Evolutionary conservation across 2,329 filamentous ascomycete species (phyloP), one percentile per base, ranked within the genome.

Genomic region (Alternaria tenuissima): DNA sequence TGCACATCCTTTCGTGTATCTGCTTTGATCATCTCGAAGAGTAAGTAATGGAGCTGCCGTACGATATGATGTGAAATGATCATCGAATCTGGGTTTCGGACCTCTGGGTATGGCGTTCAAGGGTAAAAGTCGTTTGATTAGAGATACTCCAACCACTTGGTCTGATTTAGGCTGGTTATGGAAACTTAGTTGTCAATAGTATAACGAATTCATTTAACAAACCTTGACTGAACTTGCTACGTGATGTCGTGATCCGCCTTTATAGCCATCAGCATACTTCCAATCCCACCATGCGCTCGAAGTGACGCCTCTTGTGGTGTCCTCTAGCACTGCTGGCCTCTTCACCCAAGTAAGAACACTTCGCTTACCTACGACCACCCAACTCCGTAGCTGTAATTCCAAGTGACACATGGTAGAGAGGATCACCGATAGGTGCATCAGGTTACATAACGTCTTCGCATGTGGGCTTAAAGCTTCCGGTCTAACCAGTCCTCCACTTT

Each of bases 21-120:
- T 67, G 63, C 48, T 66, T 63, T 64, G 63, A 65, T 60, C 48
- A 68, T 69, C 30, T 64, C 49, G 56, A 66, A 59, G 55, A 64
- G 71, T 71, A 73, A 70, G 69, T 70, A 65, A 62, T 66, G 60
- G 56, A 41, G 59, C 60, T 63, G 38, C 55, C 57, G 55, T 63
- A 65, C 62, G 65, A 66, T 63, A 63, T 58, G 57, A 66, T 54
- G 58, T 65, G 62, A 57, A 43, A 65, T 57, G 55, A 60, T 56
- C 34, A 54, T 60, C 43, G 24, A 59, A 61, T 55, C 46, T 58
- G 53, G 53, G 55, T 61, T 63, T 46, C 20, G 47, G 62, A 61
- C 58, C 38, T 63, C 42, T 55, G 57, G 47, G 38, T 41, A 57
- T 41, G 66, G 64, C 61, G 66, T 64, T 64, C 20, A 54, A 1